Conservation (phyloP, 805 yeast genomes). For the Candida manassasensis region DNA sequence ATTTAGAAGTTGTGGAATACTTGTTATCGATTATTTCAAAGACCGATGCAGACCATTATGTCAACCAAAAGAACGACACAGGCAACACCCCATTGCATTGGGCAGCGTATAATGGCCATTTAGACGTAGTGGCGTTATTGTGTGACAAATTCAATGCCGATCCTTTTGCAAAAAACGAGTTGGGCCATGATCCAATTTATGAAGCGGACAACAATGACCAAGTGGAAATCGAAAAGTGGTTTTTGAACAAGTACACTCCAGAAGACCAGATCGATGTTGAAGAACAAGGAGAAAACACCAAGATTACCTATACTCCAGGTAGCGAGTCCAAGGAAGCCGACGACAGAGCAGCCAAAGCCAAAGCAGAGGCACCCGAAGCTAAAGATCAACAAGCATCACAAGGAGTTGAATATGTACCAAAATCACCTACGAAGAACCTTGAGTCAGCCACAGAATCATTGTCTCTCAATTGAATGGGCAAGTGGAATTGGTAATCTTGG, state of each 20-base stretch:
- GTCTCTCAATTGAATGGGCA: neutral
- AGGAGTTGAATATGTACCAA: constrained; percentile 49
- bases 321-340: constrained; percentile 42
- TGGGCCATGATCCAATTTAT: constrained; percentile 77
- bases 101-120: constrained; percentile 89
- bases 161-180: constrained; percentile 68
- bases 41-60: constrained; percentile 37
- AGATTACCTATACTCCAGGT: constrained; percentile 39
- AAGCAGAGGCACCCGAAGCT: neutral
- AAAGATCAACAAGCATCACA: constrained; percentile 36
- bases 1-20: constrained; percentile 59
- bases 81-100: constrained; percentile 97
- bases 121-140: constrained; percentile 61
- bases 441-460: neutral
- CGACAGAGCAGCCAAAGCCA: constrained; percentile 14
- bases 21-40: constrained; percentile 46
- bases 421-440: constrained; percentile 14
- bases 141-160: constrained; percentile 77
- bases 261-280: constrained; percentile 48
- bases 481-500: no score
- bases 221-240: constrained; percentile 72
- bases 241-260: constrained; percentile 67
- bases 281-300: constrained; percentile 37
- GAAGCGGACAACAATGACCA: constrained; percentile 83
- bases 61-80: constrained; percentile 51